Percentiles rank a stretch among this genome's conserved stretches.
Conservation (phyloP, 257 asterid genomes). For the Avicennia marina region DNA sequence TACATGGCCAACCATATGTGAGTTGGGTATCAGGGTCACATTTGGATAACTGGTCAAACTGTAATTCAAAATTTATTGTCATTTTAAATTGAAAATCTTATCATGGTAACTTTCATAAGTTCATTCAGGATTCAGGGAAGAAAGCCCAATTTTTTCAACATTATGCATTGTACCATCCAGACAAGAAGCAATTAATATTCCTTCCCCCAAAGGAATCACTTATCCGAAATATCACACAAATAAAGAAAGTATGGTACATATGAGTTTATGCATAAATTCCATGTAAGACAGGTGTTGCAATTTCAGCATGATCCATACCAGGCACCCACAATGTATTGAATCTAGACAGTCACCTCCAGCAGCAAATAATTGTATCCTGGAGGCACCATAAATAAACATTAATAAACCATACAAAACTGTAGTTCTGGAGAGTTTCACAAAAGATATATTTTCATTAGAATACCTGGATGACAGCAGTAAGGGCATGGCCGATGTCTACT, state of each 20-base stretch:
- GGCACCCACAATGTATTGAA: constrained; percentile 94
- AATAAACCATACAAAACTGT: not conserved
- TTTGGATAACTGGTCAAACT: no score
- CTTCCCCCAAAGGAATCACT: not conserved
- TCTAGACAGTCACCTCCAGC: constrained; percentile 96
- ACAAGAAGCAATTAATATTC: not conserved
- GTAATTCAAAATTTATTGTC: no score
- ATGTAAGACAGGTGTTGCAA: constrained; percentile 81
- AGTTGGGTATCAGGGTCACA: no score
- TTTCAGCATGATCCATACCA: constrained; percentile 98
- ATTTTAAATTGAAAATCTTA: no score
- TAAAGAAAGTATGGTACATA: constrained; percentile 3
- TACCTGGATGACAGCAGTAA: constrained; percentile 94
- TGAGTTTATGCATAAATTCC: not conserved
- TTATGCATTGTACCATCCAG: not conserved
- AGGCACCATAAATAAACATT: not conserved
- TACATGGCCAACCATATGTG: no score
- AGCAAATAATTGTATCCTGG: constrained; percentile 54
- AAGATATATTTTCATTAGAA: constrained; percentile 7
- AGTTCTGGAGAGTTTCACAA: constrained; percentile 8
- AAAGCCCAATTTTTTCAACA: not conserved
- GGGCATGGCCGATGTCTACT: constrained; percentile 93
- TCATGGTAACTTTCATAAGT: no score
- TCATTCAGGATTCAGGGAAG: constrained; percentile 2
- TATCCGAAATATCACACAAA: constrained; percentile 2